Base-by-base conservation (phyloP, 176 grass and related monocot genomes). In the Oryza officinalis region DNA sequence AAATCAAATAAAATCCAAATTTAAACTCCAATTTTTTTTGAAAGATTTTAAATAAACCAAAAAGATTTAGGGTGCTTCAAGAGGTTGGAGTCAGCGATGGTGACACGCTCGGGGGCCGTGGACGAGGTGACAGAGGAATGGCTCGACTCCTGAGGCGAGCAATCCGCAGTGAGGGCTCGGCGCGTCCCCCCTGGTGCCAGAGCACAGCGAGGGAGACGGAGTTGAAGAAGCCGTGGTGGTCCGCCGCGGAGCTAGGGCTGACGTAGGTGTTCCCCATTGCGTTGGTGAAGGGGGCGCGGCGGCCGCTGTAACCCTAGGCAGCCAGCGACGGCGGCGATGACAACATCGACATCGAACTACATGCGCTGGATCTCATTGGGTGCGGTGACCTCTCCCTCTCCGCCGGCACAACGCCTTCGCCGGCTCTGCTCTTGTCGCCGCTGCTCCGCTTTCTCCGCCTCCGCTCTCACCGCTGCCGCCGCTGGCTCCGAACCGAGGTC, bases 201-300 rank as follows among this genome's bases (percentile, higher is more conserved):
- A 86, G 84, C 49, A 86, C 84, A 44, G 87, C 79, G 54, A 86
- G 27, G 43, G 90, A 86, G 80, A 92, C 75, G 33, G 83, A 72
- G 27, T 83, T 69, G 87, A 92, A 83, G 84, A 92, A 92, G 33
- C 90, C 78, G 35, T 86, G 86, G 80, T 64, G 87, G 10, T 76
- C 75, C 26, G 84, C 11, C 43, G 46, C 44, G 54, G 67, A 6
- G 75, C 63, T 80, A 41, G 86, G 83, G 43, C 83, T 79, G 4
- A 75, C 11, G 83, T 83, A 92, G 64, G 90, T 86, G 80, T 89
- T 92, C 50, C 90, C 90, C 90, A 86, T 89, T 69, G 30, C 69
- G 78, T 31, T 65, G 44, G 60, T 72, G 72, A 87, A 32, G 31
- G 26, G 78, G 40, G n/a, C 0, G 37, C 66, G 9, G 43, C 12